These are phyloP conservation scores for Trichoderma gamsii DNA, from an alignment of 495 filamentous ascomycete species.

Conservation along the genomic window DNA sequence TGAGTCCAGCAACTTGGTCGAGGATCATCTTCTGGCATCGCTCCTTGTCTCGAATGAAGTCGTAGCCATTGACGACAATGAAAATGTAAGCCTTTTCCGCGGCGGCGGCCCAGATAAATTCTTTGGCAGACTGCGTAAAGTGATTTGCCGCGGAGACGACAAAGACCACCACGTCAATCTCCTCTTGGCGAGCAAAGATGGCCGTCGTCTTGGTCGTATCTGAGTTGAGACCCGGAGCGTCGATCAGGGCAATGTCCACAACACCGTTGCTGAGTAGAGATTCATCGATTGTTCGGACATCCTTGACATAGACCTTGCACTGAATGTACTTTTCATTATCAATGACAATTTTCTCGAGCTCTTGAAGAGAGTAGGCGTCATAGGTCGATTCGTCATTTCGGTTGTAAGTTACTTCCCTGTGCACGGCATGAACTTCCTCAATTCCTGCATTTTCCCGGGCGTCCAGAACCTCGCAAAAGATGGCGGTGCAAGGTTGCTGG, in stretches of 20 bases:
- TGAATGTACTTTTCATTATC: slow-evolving; percentile 84
- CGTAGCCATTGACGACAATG: slow-evolving; percentile 96
- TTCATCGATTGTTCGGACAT: slow-evolving; percentile 84
- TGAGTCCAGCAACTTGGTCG: slow-evolving; percentile 76
- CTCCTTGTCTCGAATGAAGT: slow-evolving; percentile 86
- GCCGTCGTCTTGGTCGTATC: slow-evolving; percentile 96
- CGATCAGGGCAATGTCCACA: slow-evolving; percentile 95
- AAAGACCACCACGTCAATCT: slow-evolving; percentile 98
- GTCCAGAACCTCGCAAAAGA: slow-evolving; percentile 96
- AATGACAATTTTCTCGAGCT: slow-evolving; percentile 82
- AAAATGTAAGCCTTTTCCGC: slow-evolving; percentile 98
- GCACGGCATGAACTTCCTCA: slow-evolving; percentile 93
- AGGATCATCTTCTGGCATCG: slow-evolving; percentile 79
- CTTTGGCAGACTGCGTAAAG: slow-evolving; percentile 91
- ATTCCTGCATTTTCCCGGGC: slow-evolving; percentile 80
- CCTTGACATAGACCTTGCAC: slow-evolving; percentile 95
- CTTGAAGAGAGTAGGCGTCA: slow-evolving; percentile 66
- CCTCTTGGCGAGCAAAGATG: slow-evolving; percentile 92
- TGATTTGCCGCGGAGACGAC: slow-evolving; percentile 97
- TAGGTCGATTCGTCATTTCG: slow-evolving; percentile 91
- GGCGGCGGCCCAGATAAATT: slow-evolving; percentile 93
- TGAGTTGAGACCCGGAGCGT: slow-evolving; percentile 90
- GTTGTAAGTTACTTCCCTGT: slow-evolving; percentile 70
- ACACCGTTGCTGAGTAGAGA: slow-evolving; percentile 95
- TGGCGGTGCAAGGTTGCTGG: slow-evolving; percentile 96